Evolutionary conservation across 2,329 filamentous ascomycete genomes (phyloP).

Genomic region (Paecilomyces sp.): DNA sequence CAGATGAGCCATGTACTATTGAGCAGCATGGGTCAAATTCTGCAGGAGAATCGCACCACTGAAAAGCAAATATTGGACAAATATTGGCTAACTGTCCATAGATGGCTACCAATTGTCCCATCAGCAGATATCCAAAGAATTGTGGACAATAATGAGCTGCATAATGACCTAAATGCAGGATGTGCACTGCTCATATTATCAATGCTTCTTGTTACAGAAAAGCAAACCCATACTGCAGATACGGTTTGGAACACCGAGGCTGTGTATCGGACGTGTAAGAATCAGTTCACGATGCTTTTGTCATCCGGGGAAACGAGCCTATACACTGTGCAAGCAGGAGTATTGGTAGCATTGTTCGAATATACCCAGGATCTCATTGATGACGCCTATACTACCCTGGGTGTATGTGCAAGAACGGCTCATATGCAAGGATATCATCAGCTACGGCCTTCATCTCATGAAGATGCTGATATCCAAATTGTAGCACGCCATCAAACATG

Average conservation of each 20-base stretch:
- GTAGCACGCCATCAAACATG: not conserved
- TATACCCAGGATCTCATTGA: not conserved
- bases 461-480: not conserved
- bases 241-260: not conserved
- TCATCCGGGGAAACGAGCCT: not conserved
- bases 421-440: not conserved
- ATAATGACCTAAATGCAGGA: not conserved
- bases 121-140: not conserved
- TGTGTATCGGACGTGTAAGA: not conserved
- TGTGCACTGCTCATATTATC: not conserved
- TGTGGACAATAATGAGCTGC: not conserved
- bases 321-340: not conserved
- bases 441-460: not conserved
- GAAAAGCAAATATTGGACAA: not conserved
- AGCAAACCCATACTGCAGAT: not conserved
- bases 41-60: not conserved
- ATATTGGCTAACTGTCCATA: not conserved
- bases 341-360: not conserved
- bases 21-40: not conserved
- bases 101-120: not conserved
- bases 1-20: not conserved
- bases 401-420: not conserved
- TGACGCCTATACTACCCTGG: not conserved
- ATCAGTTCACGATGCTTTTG: not conserved
- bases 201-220: not conserved